Evolutionary conservation across 441 rosid genomes (phyloP).

Genomic region (Cnidoscolus chayamansa): DNA sequence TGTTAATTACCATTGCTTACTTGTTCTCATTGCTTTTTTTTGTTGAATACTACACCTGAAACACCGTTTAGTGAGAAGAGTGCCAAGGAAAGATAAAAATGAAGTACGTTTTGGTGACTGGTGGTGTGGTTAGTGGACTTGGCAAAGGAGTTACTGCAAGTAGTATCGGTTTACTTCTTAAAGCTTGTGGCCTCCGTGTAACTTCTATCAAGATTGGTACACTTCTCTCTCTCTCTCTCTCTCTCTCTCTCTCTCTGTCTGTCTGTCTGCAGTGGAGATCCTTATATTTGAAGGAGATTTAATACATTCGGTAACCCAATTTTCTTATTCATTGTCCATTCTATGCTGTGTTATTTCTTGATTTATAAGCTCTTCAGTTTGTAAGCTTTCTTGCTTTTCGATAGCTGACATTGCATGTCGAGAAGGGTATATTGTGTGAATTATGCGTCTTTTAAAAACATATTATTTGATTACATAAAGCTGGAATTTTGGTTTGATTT

Average conservation of each 20-base stretch:
- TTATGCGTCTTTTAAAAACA: neutral
- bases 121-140: conserved; percentile 89
- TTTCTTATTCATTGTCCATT: neutral
- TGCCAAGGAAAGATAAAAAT: conserved; percentile 34
- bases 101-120: conserved; percentile 89
- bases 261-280: neutral
- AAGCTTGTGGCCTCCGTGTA: conserved; percentile 79
- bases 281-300: neutral
- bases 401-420: neutral
- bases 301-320: neutral
- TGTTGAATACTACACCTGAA: conserved; percentile 5
- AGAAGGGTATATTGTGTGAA: neutral
- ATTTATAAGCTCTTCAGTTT: no score
- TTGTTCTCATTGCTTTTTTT: neutral
- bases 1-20: neutral
- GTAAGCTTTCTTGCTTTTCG: neutral
- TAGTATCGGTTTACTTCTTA: conserved; percentile 76
- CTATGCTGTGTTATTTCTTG: neutral
- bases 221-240: neutral
- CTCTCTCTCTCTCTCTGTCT: neutral
- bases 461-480: neutral
- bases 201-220: conserved; percentile 86
- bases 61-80: neutral
- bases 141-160: conserved; percentile 96
- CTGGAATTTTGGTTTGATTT: neutral